These are phyloP conservation scores for Parastagonospora avenae DNA, from an alignment of 2,329 filamentous ascomycete species.

Conservation along the genomic window DNA sequence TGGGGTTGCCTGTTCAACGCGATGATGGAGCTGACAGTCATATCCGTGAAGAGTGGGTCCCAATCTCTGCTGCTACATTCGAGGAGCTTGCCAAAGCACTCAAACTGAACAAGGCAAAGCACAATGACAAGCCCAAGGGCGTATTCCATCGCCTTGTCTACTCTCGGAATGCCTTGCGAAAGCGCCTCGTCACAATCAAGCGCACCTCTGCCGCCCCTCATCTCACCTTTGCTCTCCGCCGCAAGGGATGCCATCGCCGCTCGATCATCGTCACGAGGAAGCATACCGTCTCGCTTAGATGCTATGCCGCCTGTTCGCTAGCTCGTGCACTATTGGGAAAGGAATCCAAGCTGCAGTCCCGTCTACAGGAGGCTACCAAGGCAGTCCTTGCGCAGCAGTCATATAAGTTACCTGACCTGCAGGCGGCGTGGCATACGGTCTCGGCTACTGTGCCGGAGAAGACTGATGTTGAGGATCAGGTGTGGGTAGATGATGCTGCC, in stretches of 20 bases:
- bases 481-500: too few species aligned
- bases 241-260: background rate
- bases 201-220: background rate
- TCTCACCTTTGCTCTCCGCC: background rate
- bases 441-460: background rate
- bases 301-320: background rate
- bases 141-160: constrained; percentile 10
- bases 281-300: constrained; percentile 1
- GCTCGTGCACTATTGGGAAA: background rate
- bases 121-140: background rate
- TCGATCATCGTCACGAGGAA: background rate
- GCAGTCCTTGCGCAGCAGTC: background rate
- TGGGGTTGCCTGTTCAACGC: too few species aligned
- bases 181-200: background rate
- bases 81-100: too few species aligned
- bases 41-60: too few species aligned
- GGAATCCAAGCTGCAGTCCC: constrained; percentile 1
- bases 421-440: background rate
- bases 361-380: background rate
- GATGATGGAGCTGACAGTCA: too few species aligned
- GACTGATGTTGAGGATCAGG: background rate
- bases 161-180: background rate
- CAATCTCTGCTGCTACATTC: too few species aligned
- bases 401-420: background rate
- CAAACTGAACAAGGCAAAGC: background rate